A percentile compares a stretch with the other conserved stretches of the same genome.
Evolutionary conservation across 1,139 yeast genomes (phyloP).

Genomic region (Magnusiomyces magnusii): DNA sequence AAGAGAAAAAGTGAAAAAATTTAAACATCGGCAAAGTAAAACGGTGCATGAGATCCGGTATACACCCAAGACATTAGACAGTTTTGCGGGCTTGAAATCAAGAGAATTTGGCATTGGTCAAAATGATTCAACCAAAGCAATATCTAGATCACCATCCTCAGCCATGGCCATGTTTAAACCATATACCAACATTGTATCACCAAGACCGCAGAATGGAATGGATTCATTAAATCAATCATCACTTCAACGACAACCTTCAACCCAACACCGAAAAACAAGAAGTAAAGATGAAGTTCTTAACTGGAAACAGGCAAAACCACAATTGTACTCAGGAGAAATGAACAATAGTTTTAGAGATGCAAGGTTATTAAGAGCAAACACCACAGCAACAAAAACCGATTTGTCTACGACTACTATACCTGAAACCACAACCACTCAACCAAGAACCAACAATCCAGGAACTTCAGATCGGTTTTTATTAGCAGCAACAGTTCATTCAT

Average conservation of each 20-base stretch:
- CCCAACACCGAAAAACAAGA: not conserved
- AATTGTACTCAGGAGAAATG: not conserved
- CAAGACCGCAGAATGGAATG: no score
- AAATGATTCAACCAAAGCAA: not conserved
- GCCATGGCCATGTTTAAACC: not conserved
- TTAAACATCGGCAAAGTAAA: not conserved
- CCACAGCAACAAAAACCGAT: no score
- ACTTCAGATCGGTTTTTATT: not conserved
- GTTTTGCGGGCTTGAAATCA: not conserved
- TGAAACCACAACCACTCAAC: not conserved
- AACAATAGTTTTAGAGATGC: no score
- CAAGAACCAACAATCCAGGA: not conserved
- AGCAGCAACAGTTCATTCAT: not conserved
- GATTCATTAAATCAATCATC: no score
- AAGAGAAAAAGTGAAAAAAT: not conserved
- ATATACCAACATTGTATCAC: not conserved
- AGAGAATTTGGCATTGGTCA: no score
- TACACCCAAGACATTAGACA: not conserved
- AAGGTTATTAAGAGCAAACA: no score
- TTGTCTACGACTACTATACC: not conserved
- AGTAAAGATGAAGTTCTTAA: no score
- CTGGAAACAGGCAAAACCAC: no score
- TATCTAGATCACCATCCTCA: not conserved
- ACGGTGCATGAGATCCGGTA: not conserved
- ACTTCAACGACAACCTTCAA: not conserved